Conservation (phyloP, 148 eudicot genomes). For the Rhododendron mucronatum region DNA sequence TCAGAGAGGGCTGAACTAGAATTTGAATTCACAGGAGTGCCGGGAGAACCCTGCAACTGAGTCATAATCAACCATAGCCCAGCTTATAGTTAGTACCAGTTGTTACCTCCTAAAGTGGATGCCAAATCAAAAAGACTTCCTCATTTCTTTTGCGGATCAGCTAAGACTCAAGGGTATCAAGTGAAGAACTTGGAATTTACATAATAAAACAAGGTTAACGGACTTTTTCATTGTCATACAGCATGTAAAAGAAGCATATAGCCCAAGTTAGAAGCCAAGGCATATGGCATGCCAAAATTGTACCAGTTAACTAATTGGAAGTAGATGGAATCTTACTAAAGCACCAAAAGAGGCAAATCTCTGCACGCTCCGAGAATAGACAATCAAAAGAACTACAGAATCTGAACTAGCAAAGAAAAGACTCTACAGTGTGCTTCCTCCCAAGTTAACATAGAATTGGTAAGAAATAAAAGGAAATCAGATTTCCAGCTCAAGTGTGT, state of each 20-base stretch:
- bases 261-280: neutral
- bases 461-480: neutral
- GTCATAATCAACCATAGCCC: slow-evolving; percentile 17
- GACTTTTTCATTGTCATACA: neutral
- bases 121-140: neutral
- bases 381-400: neutral
- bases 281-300: neutral
- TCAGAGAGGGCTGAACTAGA: slow-evolving; percentile 58
- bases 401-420: neutral
- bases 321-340: neutral
- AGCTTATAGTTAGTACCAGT: slow-evolving; percentile 13
- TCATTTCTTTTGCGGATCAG: neutral
- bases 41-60: slow-evolving; percentile 72
- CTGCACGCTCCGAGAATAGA: neutral
- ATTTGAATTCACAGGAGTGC: slow-evolving; percentile 45
- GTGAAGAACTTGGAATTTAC: neutral
- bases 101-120: neutral
- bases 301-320: neutral
- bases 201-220: neutral
- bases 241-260: neutral
- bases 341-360: neutral
- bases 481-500: neutral
- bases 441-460: neutral
- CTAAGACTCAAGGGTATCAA: neutral
- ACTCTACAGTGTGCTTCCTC: neutral